Conservation (phyloP, 352 stramenopile species). For the Thalassiosira mediterranea region DNA sequence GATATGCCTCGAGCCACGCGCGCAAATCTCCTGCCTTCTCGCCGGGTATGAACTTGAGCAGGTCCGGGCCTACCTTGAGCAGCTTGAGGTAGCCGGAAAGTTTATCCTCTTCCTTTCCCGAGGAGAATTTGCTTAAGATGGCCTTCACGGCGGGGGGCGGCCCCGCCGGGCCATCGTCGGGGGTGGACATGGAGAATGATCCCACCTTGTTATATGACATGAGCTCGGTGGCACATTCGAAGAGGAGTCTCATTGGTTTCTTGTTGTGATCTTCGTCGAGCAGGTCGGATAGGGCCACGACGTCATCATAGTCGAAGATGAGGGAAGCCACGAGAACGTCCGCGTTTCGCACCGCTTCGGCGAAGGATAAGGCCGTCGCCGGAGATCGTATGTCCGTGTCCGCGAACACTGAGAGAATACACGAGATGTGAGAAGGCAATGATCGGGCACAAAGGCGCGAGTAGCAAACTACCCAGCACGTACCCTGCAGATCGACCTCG, state of each 20-base stretch:
- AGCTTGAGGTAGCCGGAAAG: conserved; percentile 83
- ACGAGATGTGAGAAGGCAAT: conserved; percentile 43
- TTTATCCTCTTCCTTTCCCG: conserved; percentile 77
- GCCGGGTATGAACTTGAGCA: conserved; percentile 80
- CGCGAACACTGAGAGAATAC: conserved; percentile 57
- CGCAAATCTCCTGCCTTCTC: conserved; percentile 81
- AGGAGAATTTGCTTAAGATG: conserved; percentile 79
- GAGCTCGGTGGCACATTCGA: conserved; percentile 83
- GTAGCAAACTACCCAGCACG: not conserved
- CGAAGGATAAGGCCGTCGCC: conserved; percentile 42
- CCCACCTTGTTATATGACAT: conserved; percentile 78
- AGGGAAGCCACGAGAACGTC: conserved; percentile 80
- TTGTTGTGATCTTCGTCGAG: conserved; percentile 17
- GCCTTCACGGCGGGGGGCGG: conserved; percentile 79
- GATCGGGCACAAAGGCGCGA: conserved; percentile 5
- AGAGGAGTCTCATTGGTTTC: conserved; percentile 66
- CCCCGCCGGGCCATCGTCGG: conserved; percentile 41
- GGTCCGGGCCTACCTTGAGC: conserved; percentile 81
- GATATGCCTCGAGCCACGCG: conserved; percentile 80
- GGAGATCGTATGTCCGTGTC: conserved; percentile 68
- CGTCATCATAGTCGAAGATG: conserved; percentile 85
- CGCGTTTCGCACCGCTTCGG: conserved; percentile 56
- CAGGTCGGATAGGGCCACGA: conserved; percentile 55
- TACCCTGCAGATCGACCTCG: conserved; percentile 32
- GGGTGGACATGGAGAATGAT: conserved; percentile 61